Conservation (phyloP, 495 filamentous ascomycete species). For the Penicillium cinerascens region DNA sequence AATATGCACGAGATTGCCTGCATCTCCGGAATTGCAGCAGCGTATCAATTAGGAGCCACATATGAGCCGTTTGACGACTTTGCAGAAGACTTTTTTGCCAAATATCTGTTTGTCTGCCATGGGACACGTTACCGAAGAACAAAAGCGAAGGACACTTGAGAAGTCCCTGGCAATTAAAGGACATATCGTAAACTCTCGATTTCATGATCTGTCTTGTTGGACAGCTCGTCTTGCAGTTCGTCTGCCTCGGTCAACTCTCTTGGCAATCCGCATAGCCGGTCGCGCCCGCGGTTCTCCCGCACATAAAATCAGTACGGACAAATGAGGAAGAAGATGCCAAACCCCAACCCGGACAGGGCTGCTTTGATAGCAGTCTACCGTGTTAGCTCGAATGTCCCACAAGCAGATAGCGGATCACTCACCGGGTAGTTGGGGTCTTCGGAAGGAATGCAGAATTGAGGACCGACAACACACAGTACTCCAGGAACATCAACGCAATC, state of each 20-base stretch:
- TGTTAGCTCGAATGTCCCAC: background rate
- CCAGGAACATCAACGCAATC: slow-evolving; percentile 36
- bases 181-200: slow-evolving; percentile 32
- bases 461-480: slow-evolving; percentile 38
- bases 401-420: slow-evolving; percentile 9
- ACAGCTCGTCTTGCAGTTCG: slow-evolving; percentile 26
- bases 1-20: slow-evolving; percentile 83
- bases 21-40: slow-evolving; percentile 75
- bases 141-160: slow-evolving; percentile 12
- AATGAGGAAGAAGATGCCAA: slow-evolving; percentile 26
- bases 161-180: slow-evolving; percentile 16
- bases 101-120: slow-evolving; percentile 53
- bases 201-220: slow-evolving; percentile 32
- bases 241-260: slow-evolving; percentile 20
- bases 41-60: slow-evolving; percentile 70
- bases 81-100: slow-evolving; percentile 54
- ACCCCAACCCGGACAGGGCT: slow-evolving; percentile 22
- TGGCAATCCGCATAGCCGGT: slow-evolving; percentile 22
- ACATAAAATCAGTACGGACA: slow-evolving; percentile 23
- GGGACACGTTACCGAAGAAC: slow-evolving; percentile 41
- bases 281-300: slow-evolving; percentile 26
- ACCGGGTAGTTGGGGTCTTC: slow-evolving; percentile 36
- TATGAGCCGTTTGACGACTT: slow-evolving; percentile 65
- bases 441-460: slow-evolving; percentile 31
- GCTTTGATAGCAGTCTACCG: slow-evolving; percentile 29